A percentile compares a stretch with the other conserved stretches of the same genome.
Conservation (phyloP, 192 early-diverging fungal genomes). For the Dissophora ornata region DNA sequence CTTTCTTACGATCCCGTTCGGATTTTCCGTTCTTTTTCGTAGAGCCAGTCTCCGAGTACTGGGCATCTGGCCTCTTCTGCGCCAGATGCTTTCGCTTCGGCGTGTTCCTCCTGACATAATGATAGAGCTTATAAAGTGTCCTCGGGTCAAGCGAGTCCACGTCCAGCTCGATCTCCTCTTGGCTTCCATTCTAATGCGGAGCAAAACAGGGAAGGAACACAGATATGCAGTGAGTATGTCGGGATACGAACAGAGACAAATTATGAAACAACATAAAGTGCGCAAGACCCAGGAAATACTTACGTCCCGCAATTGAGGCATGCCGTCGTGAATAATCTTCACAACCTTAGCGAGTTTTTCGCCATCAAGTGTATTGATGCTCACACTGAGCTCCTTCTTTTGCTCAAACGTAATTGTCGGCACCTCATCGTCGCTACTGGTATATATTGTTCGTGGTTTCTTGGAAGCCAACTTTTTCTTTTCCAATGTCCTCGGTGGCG, state of each 20-base stretch:
- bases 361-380: conserved; percentile 70
- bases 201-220: not conserved
- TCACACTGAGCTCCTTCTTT: conserved; percentile 85
- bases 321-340: conserved; percentile 75
- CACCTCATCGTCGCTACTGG: conserved; percentile 49
- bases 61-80: conserved; percentile 56
- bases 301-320: conserved; percentile 69
- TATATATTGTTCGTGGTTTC: conserved; percentile 25
- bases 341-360: conserved; percentile 77
- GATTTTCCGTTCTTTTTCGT: conserved; percentile 57
- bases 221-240: not conserved
- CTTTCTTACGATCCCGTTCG: conserved; percentile 57
- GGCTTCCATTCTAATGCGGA: conserved; percentile 60
- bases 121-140: conserved; percentile 87
- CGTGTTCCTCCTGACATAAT: conserved; percentile 76
- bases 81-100: conserved; percentile 60
- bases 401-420: conserved; percentile 83
- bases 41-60: conserved; percentile 61
- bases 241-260: too few relatives aligned
- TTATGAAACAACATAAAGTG: too few relatives aligned
- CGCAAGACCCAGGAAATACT: too few relatives aligned
- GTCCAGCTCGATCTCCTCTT: conserved; percentile 95
- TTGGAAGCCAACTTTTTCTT: conserved; percentile 35
- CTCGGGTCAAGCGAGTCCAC: conserved; percentile 89
- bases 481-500: conserved; percentile 17